A percentile compares a stretch with the other conserved stretches of the same genome.
These are phyloP conservation scores for Trichoderma oligosporum DNA, from an alignment of 2,329 filamentous ascomycete species.

Conservation along the genomic window DNA sequence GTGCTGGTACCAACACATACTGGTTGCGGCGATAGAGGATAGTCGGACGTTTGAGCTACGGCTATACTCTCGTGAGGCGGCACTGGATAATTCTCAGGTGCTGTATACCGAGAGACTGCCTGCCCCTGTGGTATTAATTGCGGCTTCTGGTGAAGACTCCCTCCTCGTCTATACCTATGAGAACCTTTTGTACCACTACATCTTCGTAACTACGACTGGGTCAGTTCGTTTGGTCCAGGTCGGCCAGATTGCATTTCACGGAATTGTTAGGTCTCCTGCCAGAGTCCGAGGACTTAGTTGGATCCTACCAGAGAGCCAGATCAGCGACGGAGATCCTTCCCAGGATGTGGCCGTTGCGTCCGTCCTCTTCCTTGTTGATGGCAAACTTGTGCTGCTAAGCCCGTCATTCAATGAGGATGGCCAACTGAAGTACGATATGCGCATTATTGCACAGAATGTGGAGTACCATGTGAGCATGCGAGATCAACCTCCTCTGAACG, in stretches of 20 bases:
- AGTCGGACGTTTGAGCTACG: slow-evolving; percentile 79
- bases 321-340: slow-evolving; percentile 86
- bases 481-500: slow-evolving; percentile 60
- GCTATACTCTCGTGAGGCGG: slow-evolving; percentile 84
- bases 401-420: slow-evolving; percentile 78
- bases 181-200: slow-evolving; percentile 90
- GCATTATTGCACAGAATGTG: slow-evolving; percentile 90
- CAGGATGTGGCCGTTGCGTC: slow-evolving; percentile 92
- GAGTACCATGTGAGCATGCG: slow-evolving; percentile 93
- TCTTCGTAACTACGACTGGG: slow-evolving; percentile 70
- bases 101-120: slow-evolving; percentile 75
- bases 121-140: slow-evolving; percentile 83
- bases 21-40: slow-evolving; percentile 89
- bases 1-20: slow-evolving; percentile 97
- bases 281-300: slow-evolving; percentile 91
- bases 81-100: slow-evolving; percentile 67
- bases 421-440: slow-evolving; percentile 96
- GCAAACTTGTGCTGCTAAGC: slow-evolving; percentile 88
- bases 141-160: slow-evolving; percentile 87
- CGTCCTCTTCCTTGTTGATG: slow-evolving; percentile 93
- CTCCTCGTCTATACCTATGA: slow-evolving; percentile 96
- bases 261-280: slow-evolving; percentile 89
- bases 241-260: slow-evolving; percentile 96
- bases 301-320: slow-evolving; percentile 87
- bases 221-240: slow-evolving; percentile 79